Evolutionary conservation across 192 early-diverging fungal genomes (phyloP).

Genomic region (Globomyces pollinis-pini): DNA sequence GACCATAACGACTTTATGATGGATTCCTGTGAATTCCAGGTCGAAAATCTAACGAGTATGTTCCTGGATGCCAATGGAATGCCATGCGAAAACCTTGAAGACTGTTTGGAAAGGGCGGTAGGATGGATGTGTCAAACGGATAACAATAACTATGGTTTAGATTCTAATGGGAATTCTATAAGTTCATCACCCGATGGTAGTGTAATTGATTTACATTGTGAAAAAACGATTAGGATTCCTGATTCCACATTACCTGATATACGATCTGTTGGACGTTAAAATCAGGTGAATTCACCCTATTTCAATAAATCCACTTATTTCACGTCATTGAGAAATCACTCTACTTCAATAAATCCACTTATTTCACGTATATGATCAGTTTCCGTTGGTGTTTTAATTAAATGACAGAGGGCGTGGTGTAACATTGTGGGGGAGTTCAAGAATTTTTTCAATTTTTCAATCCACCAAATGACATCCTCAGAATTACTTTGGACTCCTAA

Average conservation of each 20-base stretch:
- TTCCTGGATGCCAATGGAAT: conserved; percentile 8
- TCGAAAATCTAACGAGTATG: background rate
- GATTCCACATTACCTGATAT: background rate
- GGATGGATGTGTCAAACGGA: background rate
- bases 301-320: too few relatives aligned
- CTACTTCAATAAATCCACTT: too few relatives aligned
- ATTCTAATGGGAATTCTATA: conserved; percentile 1
- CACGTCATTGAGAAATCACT: too few relatives aligned
- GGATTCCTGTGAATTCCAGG: background rate
- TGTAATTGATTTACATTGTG: background rate
- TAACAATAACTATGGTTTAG: background rate
- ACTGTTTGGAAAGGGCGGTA: conserved; percentile 7
- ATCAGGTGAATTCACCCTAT: background rate
- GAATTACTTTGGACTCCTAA: background rate
- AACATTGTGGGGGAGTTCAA: too few relatives aligned
- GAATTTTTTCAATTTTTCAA: too few relatives aligned
- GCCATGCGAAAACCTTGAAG: background rate
- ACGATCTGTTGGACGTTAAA: background rate
- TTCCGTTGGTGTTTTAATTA: too few relatives aligned
- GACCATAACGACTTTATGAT: background rate
- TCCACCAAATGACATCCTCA: too few relatives aligned
- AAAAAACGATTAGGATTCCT: background rate
- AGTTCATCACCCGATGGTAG: too few relatives aligned
- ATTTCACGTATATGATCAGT: too few relatives aligned
- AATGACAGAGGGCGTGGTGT: too few relatives aligned